A percentile compares a stretch with the other conserved stretches of the same genome.
Conservation (phyloP, 805 yeast species). For the Wickerhamiella lipophila region DNA sequence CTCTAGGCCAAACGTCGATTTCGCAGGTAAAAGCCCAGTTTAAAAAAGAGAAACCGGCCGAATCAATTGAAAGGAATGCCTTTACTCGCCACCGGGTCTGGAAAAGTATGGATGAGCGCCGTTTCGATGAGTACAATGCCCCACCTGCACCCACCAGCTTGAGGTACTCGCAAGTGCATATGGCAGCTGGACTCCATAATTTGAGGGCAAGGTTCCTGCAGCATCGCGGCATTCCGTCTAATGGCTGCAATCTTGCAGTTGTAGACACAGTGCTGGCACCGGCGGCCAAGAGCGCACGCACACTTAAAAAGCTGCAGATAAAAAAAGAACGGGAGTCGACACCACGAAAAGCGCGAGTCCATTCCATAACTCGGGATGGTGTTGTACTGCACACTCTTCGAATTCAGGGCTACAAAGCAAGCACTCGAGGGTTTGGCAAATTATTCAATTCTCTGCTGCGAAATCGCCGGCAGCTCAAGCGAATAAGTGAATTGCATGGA, state of each 20-base stretch:
- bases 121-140: slow-evolving; percentile 17
- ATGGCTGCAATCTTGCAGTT: not conserved
- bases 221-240: not conserved
- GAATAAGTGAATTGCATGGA: not conserved
- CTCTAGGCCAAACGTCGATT: slow-evolving; percentile 5
- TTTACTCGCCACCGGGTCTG: slow-evolving; percentile 8
- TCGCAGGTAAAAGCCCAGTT: slow-evolving; percentile 1
- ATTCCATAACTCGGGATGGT: slow-evolving; percentile 15
- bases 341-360: slow-evolving; percentile 17
- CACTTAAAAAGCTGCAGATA: not conserved
- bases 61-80: slow-evolving; percentile 2
- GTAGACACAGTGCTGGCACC: slow-evolving; percentile 20
- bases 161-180: slow-evolving; percentile 6
- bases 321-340: not conserved
- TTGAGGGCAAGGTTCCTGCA: not conserved
- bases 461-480: not conserved
- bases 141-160: slow-evolving; percentile 13
- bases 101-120: slow-evolving; percentile 15
- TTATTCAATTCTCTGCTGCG: slow-evolving; percentile 8
- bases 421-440: slow-evolving; percentile 15
- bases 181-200: slow-evolving; percentile 7
- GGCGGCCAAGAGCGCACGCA: not conserved
- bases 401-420: slow-evolving; percentile 16
- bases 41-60: not conserved
- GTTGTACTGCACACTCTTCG: slow-evolving; percentile 15